Evolutionary conservation across 1,284 basidiomycete species (phyloP), one percentile per base, ranked within the genome.

Genomic region (Stygiomarasmius scandens): DNA sequence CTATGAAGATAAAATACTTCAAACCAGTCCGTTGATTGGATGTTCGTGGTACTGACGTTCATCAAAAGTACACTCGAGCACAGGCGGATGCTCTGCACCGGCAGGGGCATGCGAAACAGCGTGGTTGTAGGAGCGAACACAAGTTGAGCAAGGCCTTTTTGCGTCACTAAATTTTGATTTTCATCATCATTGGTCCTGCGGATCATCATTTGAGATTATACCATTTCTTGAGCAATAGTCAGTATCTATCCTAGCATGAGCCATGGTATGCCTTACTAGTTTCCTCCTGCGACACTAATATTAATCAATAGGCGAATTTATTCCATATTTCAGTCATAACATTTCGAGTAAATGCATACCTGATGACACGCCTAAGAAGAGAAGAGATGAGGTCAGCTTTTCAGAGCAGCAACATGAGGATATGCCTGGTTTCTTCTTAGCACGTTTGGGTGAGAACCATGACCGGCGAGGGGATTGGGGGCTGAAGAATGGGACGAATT

Each of bases 61-160:
- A 63, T 89, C 87, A 62, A 83, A 89, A 27, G 86, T 89, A 65
- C 87, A 90, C 55, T 86, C 83, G 19, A 84, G 86, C 49, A 74
- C 73, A 0, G 77, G 66, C 2, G 85, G 81, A 49, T 86, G 65
- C 43, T 74, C 73, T 2, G 77, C 72, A 22, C 82, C 84, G 20
- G 84, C 78, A 4, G 79, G 75, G 20, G 83, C 79, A 70, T 86
- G 86, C 5, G 80, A 73, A 41, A 82, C 66, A 24, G 84, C 80
- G 69, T 88, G 84, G 3, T 80, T 78, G 73, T 87, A 85, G 20
- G 86, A 88, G 43, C 86, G 81, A 56, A 82, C 74, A 66, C 86
- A 88, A 2, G 86, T 88, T 36, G 86, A 83, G 66, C 86, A 88
- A 11, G 86, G 86, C 45, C 83, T 74, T 67, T 85, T 85, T n/a